Evolutionary conservation across 768 basidiomycete genomes (phyloP).

Genomic region (Cystofilobasidium ferigula): DNA sequence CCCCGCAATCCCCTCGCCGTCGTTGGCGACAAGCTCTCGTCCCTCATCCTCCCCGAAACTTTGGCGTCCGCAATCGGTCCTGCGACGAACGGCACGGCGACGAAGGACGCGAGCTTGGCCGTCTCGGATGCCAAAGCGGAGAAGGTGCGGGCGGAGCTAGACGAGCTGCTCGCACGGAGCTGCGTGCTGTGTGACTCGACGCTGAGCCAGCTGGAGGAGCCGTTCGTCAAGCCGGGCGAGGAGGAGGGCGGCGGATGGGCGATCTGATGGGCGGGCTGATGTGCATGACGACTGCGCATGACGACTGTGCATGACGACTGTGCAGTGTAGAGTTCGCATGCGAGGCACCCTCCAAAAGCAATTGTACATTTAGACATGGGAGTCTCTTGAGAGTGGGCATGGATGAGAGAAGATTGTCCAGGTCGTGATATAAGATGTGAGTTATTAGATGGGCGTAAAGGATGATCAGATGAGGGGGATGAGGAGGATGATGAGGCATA

Average conservation of each 20-base stretch:
- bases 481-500: neutral
- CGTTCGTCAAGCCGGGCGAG: constrained; percentile 62
- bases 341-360: too few species aligned
- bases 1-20: constrained; percentile 56
- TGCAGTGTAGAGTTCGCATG: too few species aligned
- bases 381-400: neutral
- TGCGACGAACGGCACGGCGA: constrained; percentile 41
- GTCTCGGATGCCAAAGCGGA: constrained; percentile 51
- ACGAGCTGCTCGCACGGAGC: constrained; percentile 73
- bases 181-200: constrained; percentile 92
- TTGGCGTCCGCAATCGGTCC: constrained; percentile 67
- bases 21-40: constrained; percentile 77
- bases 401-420: neutral
- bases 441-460: too few species aligned
- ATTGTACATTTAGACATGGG: neutral
- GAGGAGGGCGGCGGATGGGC: constrained; percentile 42
- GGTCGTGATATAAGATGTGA: too few species aligned
- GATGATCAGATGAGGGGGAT: neutral
- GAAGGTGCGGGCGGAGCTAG: constrained; percentile 68
- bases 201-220: constrained; percentile 69
- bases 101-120: constrained; percentile 42
- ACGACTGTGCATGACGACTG: too few species aligned
- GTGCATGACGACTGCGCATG: too few species aligned
- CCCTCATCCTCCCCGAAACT: constrained; percentile 88
- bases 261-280: neutral